Evolutionary conservation across 1,284 basidiomycete species (phyloP).

Genomic region (Boletellus deceptivus): DNA sequence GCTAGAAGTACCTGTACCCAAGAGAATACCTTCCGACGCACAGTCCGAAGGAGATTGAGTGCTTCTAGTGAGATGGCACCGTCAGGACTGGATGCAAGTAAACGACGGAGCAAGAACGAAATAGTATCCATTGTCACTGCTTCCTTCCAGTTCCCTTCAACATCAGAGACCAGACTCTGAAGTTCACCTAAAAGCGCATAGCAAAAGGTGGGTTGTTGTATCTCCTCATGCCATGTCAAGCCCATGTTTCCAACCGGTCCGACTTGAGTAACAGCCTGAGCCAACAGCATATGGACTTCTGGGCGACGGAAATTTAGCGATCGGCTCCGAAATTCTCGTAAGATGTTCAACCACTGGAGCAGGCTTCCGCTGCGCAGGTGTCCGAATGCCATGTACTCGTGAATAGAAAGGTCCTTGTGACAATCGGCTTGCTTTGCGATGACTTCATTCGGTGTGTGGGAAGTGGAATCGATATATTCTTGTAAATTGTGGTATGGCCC

Average conservation of each 20-base stretch:
- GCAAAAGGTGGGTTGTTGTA: not conserved
- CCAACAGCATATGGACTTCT: not conserved
- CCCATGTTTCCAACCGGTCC: not conserved
- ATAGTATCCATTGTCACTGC: slow-evolving; percentile 9
- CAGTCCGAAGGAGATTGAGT: slow-evolving; percentile 29
- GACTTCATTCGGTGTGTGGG: not conserved
- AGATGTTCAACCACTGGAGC: slow-evolving; percentile 1
- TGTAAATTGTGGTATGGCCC: not conserved
- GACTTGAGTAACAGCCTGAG: not conserved
- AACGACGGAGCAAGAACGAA: slow-evolving; percentile 10
- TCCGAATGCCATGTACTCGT: not conserved
- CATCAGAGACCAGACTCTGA: slow-evolving; percentile 12
- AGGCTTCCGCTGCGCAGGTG: not conserved
- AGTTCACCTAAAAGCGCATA: not conserved
- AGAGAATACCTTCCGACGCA: slow-evolving; percentile 31
- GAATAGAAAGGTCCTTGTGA: not conserved
- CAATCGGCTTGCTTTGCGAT: not conserved
- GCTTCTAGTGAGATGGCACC: not conserved
- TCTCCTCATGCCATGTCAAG: not conserved
- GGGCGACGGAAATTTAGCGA: not conserved
- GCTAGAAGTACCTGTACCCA: slow-evolving; percentile 35
- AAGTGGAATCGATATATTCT: not conserved
- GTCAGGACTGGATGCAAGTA: not conserved
- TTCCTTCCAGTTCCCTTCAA: slow-evolving; percentile 39
- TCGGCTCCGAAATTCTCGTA: not conserved